Percentiles rank a stretch among this genome's conserved stretches.
Evolutionary conservation across 208 protist genomes (phyloP).

Genomic region (Leishmania lainsoni): DNA sequence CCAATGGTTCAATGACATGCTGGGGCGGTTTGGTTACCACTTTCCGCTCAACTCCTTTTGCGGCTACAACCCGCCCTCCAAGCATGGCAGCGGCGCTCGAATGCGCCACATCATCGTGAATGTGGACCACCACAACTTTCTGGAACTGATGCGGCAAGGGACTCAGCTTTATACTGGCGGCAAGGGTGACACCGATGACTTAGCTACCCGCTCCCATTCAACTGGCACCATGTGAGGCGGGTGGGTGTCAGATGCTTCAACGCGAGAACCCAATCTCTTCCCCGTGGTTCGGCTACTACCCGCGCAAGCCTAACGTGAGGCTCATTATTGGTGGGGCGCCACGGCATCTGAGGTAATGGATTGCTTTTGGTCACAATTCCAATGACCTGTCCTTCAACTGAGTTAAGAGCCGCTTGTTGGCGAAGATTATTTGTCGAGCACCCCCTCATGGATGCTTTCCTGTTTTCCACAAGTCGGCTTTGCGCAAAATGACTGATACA

Average conservation of each 20-base stretch:
- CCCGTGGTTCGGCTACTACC: slow-evolving; percentile 27
- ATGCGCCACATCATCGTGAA: slow-evolving; percentile 30
- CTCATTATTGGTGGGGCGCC: slow-evolving; percentile 30
- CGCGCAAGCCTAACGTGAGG: slow-evolving; percentile 37
- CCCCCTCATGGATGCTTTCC: slow-evolving; percentile 29
- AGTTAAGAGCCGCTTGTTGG: slow-evolving; percentile 26
- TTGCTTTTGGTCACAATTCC: slow-evolving; percentile 32
- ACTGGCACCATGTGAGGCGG: slow-evolving; percentile 15
- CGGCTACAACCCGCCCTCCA: slow-evolving; percentile 42
- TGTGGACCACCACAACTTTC: slow-evolving; percentile 26
- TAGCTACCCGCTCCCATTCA: slow-evolving; percentile 20
- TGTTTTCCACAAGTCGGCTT: slow-evolving; percentile 31
- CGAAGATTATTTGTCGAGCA: slow-evolving; percentile 25
- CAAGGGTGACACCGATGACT: slow-evolving; percentile 23
- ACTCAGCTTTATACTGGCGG: slow-evolving; percentile 36
- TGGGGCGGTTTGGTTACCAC: slow-evolving; percentile 25
- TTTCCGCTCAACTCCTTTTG: slow-evolving; percentile 32
- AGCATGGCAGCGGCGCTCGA: background rate
- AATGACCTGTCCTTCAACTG: slow-evolving; percentile 30
- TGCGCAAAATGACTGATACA: background rate
- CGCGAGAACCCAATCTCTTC: slow-evolving; percentile 22
- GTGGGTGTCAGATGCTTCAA: slow-evolving; percentile 13
- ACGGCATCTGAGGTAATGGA: slow-evolving; percentile 23
- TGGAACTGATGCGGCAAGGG: slow-evolving; percentile 25
- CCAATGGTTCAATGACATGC: slow-evolving; percentile 30